Evolutionary conservation across 331 rosid species (phyloP), one percentile per base, ranked within the genome.

Genomic region (Quercus phellos): DNA sequence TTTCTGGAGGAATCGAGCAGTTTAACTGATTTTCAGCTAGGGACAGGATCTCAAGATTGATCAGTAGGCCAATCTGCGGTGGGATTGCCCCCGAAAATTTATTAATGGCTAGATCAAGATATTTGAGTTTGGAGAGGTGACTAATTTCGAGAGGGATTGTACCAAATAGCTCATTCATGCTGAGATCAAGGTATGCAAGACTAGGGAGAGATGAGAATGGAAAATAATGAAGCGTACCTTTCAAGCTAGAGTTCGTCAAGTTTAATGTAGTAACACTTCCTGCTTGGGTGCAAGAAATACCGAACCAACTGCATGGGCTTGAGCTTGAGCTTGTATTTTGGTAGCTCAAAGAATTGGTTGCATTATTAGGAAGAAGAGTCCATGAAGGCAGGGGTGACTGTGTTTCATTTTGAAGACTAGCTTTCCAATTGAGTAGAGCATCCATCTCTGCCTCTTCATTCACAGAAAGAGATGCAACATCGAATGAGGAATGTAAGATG

Each of bases 351-450:
- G 56, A 53, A 59, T 73, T 72, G 38, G 51, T 21, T 35, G 34
- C 8, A 10, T 1, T 13, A 1, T 51, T 10, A 21, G 76, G 66
- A 19, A 58, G 32, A 19, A 50, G 17, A 55, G 9, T 26, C 87
- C 87, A 79, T 22, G 76, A 83, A 66, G 64, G 3, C 11, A 70
- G 21, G 4, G 3, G 14, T 55, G 53, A 50, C 35, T 30, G 38
- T 14, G 53, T 18, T 4, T 19, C 27, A 5, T 75, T 75, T 51
- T 55, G 69, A 9, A 76, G 70, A 54, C 68, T 72, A 13, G 69
- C 73, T 80, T 84, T 84, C 87, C 87, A 84, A n/a, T 58, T 35
- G 68, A 84, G 81, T n/a, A 84, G 69, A 56, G 82, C 82, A 55
- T 18, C 42, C 2, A 67, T 24, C 12, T 58, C 64, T 58, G 51